Evolutionary conservation across 2,329 filamentous ascomycete genomes (phyloP).

Genomic region (Botrytis hyacinthi): DNA sequence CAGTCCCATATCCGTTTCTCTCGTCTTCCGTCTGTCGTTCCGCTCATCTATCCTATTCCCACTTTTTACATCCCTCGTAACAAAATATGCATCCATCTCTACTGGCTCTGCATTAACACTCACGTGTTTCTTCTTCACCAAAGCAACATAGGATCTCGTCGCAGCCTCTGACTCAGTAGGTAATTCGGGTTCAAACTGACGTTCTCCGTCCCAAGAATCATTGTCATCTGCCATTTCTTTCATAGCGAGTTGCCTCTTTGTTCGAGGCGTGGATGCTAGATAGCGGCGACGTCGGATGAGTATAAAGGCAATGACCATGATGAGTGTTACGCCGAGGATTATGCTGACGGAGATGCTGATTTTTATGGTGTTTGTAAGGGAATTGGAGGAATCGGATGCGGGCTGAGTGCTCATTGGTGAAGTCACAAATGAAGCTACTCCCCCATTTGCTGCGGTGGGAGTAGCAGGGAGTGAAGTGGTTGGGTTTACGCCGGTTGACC

Average conservation of each 20-base stretch:
- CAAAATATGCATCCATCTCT: background rate
- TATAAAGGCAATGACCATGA: background rate
- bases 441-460: background rate
- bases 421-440: too few relatives aligned
- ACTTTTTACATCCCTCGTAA: background rate
- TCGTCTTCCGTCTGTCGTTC: accelerated
- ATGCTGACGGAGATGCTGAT: background rate
- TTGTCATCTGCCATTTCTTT: background rate
- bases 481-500: background rate
- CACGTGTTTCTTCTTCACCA: background rate
- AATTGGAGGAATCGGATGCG: background rate
- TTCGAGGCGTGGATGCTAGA: background rate
- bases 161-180: background rate
- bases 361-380: background rate
- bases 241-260: background rate
- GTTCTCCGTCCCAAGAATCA: background rate
- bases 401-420: background rate
- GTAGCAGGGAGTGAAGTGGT: background rate
- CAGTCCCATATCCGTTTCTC: background rate
- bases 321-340: background rate
- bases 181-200: background rate
- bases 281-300: background rate
- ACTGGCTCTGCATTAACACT: background rate
- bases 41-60: background rate
- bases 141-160: background rate